Conservation (phyloP, 768 basidiomycete species). For the Russula earlei region DNA sequence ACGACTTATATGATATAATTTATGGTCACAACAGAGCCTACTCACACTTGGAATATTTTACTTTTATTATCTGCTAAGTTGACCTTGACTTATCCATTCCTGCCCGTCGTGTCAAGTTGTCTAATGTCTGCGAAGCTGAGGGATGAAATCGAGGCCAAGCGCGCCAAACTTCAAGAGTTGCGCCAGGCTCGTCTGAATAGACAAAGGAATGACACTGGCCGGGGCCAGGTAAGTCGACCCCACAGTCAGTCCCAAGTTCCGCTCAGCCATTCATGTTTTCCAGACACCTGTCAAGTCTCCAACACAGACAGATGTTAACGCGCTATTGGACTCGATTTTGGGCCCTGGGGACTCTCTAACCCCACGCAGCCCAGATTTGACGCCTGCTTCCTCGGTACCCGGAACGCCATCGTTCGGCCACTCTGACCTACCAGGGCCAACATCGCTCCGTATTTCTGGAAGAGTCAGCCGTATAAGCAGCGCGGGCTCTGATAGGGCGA, state of each 20-base stretch:
- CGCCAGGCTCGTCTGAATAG: conserved; percentile 67
- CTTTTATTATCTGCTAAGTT: too few species aligned
- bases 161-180: conserved; percentile 77
- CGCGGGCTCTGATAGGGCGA: conserved; percentile 39
- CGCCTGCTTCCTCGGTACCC: conserved; percentile 64
- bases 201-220: conserved; percentile 47
- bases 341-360: conserved; percentile 34
- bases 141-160: conserved; percentile 87
- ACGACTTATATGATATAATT: too few species aligned
- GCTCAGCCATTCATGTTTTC: conserved; percentile 19
- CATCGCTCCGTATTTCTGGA: conserved; percentile 41
- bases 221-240: conserved; percentile 30
- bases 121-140: conserved; percentile 58
- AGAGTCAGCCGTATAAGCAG: conserved; percentile 66
- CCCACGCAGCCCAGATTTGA: conserved; percentile 52
- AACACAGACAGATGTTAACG: conserved; percentile 54
- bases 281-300: conserved; percentile 24
- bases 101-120: too few species aligned
- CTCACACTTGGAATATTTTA: too few species aligned
- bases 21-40: too few species aligned
- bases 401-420: conserved; percentile 51
- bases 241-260: conserved; percentile 27
- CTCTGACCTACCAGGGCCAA: conserved; percentile 29
- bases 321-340: conserved; percentile 54
- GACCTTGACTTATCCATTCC: too few species aligned